Evolutionary conservation across 805 yeast species (phyloP), one percentile per base, ranked within the genome.

Genomic region (Aciculoconidium aculeatum): DNA sequence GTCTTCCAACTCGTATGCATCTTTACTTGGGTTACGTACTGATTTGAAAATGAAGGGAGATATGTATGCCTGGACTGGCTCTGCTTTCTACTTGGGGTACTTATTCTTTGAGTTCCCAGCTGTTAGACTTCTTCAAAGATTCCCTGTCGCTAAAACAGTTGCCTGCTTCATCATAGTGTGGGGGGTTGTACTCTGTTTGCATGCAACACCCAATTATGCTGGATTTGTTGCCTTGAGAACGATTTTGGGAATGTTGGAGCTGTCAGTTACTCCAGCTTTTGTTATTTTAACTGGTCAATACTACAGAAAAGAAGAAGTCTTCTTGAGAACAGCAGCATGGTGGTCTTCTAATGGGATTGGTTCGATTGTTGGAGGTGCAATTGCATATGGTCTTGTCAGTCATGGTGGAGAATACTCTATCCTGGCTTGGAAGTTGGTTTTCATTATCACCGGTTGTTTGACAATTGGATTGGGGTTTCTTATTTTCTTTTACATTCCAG

Each of bases 251-350:
- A 49, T 62, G 35, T 51, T 72, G 2, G 82, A 75, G 45, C 58
- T 72, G 33, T 58, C 66, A 13, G 66, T 75, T 13, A 67, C 75
- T 13, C 82, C 84, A 3, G 69, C 76, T 3, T 72, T 71, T 50
- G 68, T 74, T 17, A 56, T 72, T 16, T 45, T 77, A 26, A 76
- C 80, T 4, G 50, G 72, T 15, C 77, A 73, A 48, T 77, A 76
- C 70, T 77, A 75, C 63, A 67, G 58, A 35, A 58, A 35, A 6
- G 47, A 45, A 22, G 55, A 49, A 40, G 46, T 39, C 25, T 44
- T 45, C 25, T 35, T 51, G 11, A 32, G 54, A 21, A 47, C 53
- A 1, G 49, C 53, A 3, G 34, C 45, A 16, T 49, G 55, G 54
- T 49, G 47, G 23, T 37, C 49, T 12, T 42, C 44, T 22, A 46